phyloP scores from a whole-genome alignment of 768 basidiomycete species.

The Fomitopsis pulvina region DNA sequence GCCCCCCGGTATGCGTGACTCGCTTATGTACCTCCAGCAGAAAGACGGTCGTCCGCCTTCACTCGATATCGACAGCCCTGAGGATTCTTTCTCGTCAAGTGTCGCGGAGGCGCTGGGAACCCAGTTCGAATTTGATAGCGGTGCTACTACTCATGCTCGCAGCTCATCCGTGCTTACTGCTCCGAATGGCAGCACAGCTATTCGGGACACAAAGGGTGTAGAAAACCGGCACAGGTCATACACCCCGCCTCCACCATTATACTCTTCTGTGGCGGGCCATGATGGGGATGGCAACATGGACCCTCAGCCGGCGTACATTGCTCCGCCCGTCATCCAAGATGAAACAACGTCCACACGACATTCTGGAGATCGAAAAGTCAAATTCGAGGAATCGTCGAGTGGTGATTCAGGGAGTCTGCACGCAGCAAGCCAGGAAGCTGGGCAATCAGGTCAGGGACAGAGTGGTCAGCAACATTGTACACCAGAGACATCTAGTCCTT shows the following conservation, averaged over 20 bases:
- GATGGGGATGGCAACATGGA: constrained; percentile 20
- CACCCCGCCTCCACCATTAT: constrained; percentile 26
- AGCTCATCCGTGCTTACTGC: no score
- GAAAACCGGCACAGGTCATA: constrained; percentile 21
- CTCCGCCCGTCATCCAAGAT: constrained; percentile 8
- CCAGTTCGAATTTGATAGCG: neutral
- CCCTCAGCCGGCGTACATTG: constrained; percentile 23
- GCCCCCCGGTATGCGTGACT: constrained; percentile 10
- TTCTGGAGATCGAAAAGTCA: constrained; percentile 30
- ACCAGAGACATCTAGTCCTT: no score
- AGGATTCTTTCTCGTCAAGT: constrained; percentile 30
- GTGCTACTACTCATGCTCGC: neutral
- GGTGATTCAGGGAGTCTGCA: neutral
- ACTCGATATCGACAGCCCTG: constrained; percentile 15
- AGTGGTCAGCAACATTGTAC: neutral
- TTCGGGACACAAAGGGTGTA: constrained; percentile 9
- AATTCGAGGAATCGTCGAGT: constrained; percentile 22
- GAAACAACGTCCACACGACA: constrained; percentile 1
- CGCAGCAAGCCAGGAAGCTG: neutral
- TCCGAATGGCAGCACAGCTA: neutral
- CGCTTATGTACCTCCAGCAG: neutral
- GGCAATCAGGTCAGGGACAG: neutral
- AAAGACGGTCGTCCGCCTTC: constrained; percentile 25
- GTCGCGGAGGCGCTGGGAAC: constrained; percentile 31
- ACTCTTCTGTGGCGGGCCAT: neutral